Percentiles rank a stretch among this genome's conserved stretches.
These are phyloP conservation scores for Quercus tomentella DNA, from an alignment of 331 rosid genomes.

Conservation along the genomic window DNA sequence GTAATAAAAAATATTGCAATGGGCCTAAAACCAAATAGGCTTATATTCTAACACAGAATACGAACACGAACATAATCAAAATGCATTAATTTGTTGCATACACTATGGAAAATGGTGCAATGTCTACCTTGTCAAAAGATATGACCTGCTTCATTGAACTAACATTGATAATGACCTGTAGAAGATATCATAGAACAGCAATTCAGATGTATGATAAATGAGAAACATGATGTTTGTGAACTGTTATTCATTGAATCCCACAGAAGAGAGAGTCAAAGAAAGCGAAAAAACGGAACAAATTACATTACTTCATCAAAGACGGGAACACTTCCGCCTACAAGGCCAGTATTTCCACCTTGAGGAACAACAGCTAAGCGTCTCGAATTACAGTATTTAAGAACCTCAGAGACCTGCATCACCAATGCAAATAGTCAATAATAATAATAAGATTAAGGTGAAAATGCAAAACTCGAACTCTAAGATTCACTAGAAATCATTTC, in stretches of 20 bases:
- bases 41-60: no score
- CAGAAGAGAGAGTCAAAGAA: not conserved
- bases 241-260: not conserved
- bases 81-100: no score
- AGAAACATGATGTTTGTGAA: not conserved
- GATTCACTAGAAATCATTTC: no score
- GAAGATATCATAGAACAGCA: constrained; percentile 21
- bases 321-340: constrained; percentile 98
- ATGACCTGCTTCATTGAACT: constrained; percentile 69
- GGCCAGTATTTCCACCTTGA: constrained; percentile 99
- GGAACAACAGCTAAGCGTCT: constrained; percentile 92
- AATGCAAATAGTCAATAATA: not conserved
- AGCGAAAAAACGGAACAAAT: not conserved
- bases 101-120: not conserved
- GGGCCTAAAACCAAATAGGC: no score
- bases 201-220: not conserved
- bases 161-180: constrained; percentile 85
- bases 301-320: constrained; percentile 88
- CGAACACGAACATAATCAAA: no score
- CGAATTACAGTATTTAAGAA: constrained; percentile 80
- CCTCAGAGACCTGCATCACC: constrained; percentile 63
- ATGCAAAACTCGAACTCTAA: no score
- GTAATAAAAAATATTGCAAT: no score
- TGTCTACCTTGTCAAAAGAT: constrained; percentile 81
- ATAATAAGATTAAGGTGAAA: no score